These are phyloP conservation scores for Seminavis robusta DNA, from an alignment of 108 stramenopile genomes.

Conservation along the genomic window DNA sequence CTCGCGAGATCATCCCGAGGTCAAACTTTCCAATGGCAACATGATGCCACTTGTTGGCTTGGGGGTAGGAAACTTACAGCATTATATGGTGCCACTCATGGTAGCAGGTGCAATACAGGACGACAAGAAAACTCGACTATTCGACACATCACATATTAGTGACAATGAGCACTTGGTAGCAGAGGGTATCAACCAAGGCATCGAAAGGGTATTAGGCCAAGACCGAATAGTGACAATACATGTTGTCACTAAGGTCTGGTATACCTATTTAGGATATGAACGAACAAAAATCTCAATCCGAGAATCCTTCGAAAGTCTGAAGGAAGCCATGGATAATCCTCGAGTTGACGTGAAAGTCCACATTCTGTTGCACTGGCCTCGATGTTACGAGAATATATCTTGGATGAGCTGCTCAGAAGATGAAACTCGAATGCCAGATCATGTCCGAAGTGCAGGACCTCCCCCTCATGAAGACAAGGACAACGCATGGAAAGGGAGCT, in stretches of 20 bases:
- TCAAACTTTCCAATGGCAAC: constrained; percentile 33
- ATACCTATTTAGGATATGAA: constrained; percentile 86
- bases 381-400: constrained; percentile 63
- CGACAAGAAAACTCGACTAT: constrained; percentile 45
- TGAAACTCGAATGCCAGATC: constrained; percentile 48
- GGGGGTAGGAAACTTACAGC: constrained; percentile 77
- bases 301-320: constrained; percentile 45
- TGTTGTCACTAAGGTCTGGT: constrained; percentile 89
- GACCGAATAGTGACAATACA: constrained; percentile 41
- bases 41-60: constrained; percentile 70
- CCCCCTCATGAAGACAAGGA: constrained; percentile 67
- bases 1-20: too few species aligned
- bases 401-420: constrained; percentile 87
- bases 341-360: constrained; percentile 53
- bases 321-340: constrained; percentile 29
- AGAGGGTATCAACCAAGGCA: constrained; percentile 46
- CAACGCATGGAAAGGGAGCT: constrained; percentile 76
- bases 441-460: constrained; percentile 60
- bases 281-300: constrained; percentile 64
- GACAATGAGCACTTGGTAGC: constrained; percentile 71
- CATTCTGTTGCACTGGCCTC: constrained; percentile 84
- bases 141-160: constrained; percentile 77
- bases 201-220: constrained; percentile 9
- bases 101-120: constrained; percentile 25
- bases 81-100: constrained; percentile 43